These are phyloP conservation scores for Sporothrix globosa DNA, from an alignment of 2,329 filamentous ascomycete genomes.

Conservation along the genomic window DNA sequence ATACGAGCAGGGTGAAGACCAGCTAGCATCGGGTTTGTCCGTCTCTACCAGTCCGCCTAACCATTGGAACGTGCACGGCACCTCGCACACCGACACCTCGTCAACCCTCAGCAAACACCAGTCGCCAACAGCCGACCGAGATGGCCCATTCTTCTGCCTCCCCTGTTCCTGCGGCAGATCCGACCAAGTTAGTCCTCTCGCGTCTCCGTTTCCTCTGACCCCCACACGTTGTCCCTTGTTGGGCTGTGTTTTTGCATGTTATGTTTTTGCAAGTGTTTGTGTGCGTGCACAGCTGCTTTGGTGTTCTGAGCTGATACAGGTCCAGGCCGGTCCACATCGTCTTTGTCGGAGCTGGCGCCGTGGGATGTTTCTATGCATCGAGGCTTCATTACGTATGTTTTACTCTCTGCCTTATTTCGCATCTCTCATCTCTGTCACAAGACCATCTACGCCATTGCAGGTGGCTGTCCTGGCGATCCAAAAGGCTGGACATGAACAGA, in stretches of 20 bases:
- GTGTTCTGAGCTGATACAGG: slow-evolving; percentile 22
- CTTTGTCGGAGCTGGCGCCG: slow-evolving; percentile 71
- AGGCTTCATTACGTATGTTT: slow-evolving; percentile 61
- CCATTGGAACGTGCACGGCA: slow-evolving; percentile 5
- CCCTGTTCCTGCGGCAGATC: slow-evolving; percentile 28
- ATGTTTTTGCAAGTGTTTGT: background rate
- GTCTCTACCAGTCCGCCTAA: background rate
- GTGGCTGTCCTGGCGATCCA: background rate
- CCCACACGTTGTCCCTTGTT: background rate
- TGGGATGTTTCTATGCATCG: slow-evolving; percentile 73
- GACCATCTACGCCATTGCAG: background rate
- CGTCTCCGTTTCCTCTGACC: background rate
- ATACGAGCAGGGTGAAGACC: background rate
- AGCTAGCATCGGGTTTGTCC: slow-evolving; percentile 3
- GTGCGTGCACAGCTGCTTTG: background rate
- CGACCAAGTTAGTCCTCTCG: slow-evolving; percentile 28
- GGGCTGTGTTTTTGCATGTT: background rate
- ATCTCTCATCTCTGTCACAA: background rate
- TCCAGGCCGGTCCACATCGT: slow-evolving; percentile 59
- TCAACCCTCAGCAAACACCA: background rate
- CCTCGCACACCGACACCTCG: too few species aligned
- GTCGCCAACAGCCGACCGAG: slow-evolving; percentile 18
- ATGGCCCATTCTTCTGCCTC: slow-evolving; percentile 31
- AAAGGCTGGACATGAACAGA: background rate
- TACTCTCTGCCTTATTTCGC: background rate